Conservation (phyloP, 2,329 filamentous ascomycete species). For the Sclerotinia spermophila region DNA sequence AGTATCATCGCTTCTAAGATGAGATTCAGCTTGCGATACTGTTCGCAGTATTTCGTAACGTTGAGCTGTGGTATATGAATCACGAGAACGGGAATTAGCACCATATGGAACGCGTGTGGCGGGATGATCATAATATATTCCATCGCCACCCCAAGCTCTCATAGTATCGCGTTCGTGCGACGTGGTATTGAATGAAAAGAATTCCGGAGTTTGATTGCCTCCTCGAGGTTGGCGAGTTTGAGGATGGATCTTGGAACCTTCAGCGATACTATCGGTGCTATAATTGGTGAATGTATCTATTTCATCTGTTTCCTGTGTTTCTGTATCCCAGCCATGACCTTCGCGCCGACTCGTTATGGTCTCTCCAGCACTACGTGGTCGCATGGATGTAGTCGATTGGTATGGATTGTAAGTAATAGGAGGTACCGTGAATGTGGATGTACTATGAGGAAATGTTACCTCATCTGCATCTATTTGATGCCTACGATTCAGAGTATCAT, state of each 20-base stretch:
- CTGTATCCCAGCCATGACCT: slow-evolving; percentile 39
- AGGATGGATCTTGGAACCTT: slow-evolving; percentile 21
- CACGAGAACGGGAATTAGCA: background rate
- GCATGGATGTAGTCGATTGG: slow-evolving; percentile 28
- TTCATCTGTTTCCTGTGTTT: slow-evolving; percentile 30
- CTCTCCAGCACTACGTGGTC: slow-evolving; percentile 37
- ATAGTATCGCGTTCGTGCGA: background rate
- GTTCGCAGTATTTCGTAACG: slow-evolving; percentile 24
- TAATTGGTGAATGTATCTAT: slow-evolving; percentile 31
- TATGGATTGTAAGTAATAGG: slow-evolving; percentile 22
- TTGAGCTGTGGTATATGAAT: slow-evolving; percentile 6
- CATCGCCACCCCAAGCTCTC: slow-evolving; percentile 32
- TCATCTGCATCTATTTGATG: slow-evolving; percentile 22
- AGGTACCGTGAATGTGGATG: slow-evolving; percentile 25
- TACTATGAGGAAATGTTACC: slow-evolving; percentile 26
- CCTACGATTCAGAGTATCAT: slow-evolving; percentile 43
- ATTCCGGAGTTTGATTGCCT: slow-evolving; percentile 27
- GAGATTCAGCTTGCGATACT: slow-evolving; percentile 20
- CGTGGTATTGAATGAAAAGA: slow-evolving; percentile 29
- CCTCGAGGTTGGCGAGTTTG: slow-evolving; percentile 18
- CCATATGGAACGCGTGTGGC: slow-evolving; percentile 25
- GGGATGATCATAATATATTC: slow-evolving; percentile 29
- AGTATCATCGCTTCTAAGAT: slow-evolving; percentile 27
- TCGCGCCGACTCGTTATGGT: slow-evolving; percentile 36
- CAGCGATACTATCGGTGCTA: slow-evolving; percentile 23